Base-by-base conservation (phyloP, 192 early-diverging fungal genomes). In the Coemansia sp. region DNA sequence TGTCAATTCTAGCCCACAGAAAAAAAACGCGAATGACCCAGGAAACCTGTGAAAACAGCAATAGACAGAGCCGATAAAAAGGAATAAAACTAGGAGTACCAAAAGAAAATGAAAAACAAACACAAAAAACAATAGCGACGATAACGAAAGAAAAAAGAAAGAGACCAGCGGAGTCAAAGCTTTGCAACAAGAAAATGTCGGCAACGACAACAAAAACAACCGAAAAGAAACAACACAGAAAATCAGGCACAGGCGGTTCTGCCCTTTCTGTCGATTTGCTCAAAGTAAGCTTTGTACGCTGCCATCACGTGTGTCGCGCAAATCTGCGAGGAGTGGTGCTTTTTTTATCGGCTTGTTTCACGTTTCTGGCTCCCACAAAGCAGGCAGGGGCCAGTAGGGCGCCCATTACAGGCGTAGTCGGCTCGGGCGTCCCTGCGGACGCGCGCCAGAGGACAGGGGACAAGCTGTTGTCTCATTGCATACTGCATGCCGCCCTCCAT, bases 281-380 rank as follows among this genome's bases (percentile, higher is more conserved):
- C 36, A 38, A 38, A 38, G 10, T 31, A 36, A 36, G 55, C 32
- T 56, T 22, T 56, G 28, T 58, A 20, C 18, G 8, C 32, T 18
- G 14, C 56, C 56, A 58, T 58, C 56, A 58, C 56, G 56, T 58
- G 56, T 17, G 56, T 7, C 42, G 42, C 42, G 42, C 42, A 45
- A 45, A 45, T 45, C 42, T 14, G 16, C 42, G 2, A 45, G 42
- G n/a, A n/a, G n/a, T n/a, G n/a, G n/a, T n/a, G n/a, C n/a, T n/a
- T n/a, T n/a, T 45, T 45, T 36, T 36, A 36, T n/a, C n/a, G n/a
- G n/a, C n/a, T 45, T 7, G 42, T 14, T 45, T 30, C 28, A 54
- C 5, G 48, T n/a, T 60, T 38, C n/a, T 52, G 34, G 31, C 48
- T 42, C 49, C 17, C 49, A 34, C 48, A 48, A 28, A 12, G 12